Conservation (phyloP, 169 alveolate genomes). For the Amoebophrya sp. region DNA sequence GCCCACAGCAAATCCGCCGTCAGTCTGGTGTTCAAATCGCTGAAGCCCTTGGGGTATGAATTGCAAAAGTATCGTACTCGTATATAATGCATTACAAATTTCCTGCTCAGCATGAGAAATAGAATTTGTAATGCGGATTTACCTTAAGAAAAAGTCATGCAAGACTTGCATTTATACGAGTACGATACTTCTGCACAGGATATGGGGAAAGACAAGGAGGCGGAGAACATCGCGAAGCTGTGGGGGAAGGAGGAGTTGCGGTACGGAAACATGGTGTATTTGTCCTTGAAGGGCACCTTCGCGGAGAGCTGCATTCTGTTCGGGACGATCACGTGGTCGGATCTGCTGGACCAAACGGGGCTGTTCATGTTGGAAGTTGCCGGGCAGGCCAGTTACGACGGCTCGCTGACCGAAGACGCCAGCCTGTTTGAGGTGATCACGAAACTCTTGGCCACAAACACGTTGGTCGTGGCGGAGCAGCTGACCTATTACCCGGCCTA, state of each 20-base stretch:
- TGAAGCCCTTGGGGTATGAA: too few relatives aligned
- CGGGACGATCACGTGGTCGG: neutral
- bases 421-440: neutral
- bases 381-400: neutral
- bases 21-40: neutral
- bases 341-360: neutral
- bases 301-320: neutral
- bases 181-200: too few relatives aligned
- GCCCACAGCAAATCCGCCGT: neutral
- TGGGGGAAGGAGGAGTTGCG: neutral
- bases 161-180: too few relatives aligned
- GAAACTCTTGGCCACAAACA: too few relatives aligned
- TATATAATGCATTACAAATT: too few relatives aligned
- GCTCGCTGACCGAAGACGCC: neutral
- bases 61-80: too few relatives aligned
- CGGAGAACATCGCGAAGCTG: neutral
- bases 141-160: too few relatives aligned
- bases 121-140: too few relatives aligned
- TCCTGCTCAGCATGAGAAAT: too few relatives aligned
- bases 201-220: neutral
- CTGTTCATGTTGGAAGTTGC: neutral
- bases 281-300: neutral
- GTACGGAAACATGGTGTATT: neutral
- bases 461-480: neutral
- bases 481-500: neutral